Evolutionary conservation across 208 protist genomes (phyloP), one percentile per base, ranked within the genome.

Genomic region (Wallacemonas sp.): DNA sequence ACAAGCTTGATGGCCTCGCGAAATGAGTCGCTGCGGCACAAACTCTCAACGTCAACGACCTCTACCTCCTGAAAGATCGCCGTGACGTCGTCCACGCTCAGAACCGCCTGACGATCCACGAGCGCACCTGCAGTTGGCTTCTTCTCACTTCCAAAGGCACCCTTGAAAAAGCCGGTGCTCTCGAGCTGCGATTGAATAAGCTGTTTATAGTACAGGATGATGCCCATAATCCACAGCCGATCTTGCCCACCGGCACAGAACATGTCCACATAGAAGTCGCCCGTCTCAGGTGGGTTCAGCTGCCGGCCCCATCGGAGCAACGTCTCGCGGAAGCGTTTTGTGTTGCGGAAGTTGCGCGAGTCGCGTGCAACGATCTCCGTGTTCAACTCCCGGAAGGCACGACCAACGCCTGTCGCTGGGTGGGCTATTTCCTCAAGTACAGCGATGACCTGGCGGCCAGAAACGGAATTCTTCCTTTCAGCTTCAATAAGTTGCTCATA

Each of bases 321-420:
- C 6, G 52, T 71, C 34, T 74, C 59, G 17, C 19, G 37, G 45
- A 81, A 50, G 12, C 15, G 53, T 1, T 39, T 66, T 27, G 69
- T 63, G 21, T 68, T 68, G 45, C 69, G 68, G 26, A 81, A 58
- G 39, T 73, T 65, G 50, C 66, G 53, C n/a, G 63, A 59, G 12
- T 37, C 50, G 17, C 75, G 75, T 27, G 66, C 65, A 12, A 81
- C 53, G 15, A 73, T 19, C 53, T 81, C 75, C 10, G 50, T 38
- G 61, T 81, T 71, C 21, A 81, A 67, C 41, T 81, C 70, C 46
- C 4, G 6, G 26, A 21, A 54, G 24, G 24, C 27, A n/a, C 46
- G 46, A n/a, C 46, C 46, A 8, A 54, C 8, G 5, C 5, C 13
- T n/a, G 46, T 34, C 19, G 8, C 33, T n/a, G 46, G 46, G 27